These are phyloP conservation scores for Hylodesmum podocarpum DNA, from an alignment of 306 rosid genomes.

Conservation along the genomic window DNA sequence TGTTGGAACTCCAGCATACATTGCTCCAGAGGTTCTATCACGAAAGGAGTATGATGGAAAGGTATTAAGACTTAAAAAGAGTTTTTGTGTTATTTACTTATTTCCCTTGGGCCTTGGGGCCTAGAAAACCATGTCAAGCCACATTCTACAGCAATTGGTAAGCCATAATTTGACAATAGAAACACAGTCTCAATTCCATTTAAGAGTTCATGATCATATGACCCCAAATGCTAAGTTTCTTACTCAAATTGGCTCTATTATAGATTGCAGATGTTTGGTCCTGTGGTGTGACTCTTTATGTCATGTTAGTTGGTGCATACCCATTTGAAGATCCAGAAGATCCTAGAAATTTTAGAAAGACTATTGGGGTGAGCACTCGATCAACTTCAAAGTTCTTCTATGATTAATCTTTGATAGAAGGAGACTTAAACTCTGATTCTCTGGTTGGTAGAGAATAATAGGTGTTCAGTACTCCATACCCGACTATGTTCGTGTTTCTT, in stretches of 20 bases:
- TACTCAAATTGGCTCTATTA: conserved; percentile 29
- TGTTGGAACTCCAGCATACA: conserved; percentile 98
- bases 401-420: neutral
- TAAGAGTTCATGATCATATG: neutral
- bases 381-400: conserved; percentile 5
- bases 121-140: conserved; percentile 7
- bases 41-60: conserved; percentile 95
- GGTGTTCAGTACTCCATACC: conserved; percentile 90
- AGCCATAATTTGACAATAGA: conserved; percentile 8
- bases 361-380: conserved; percentile 69
- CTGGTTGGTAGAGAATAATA: conserved; percentile 73
- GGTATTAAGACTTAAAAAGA: too few relatives aligned
- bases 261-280: conserved; percentile 99
- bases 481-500: conserved; percentile 86
- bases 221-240: conserved; percentile 2
- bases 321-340: conserved; percentile 99
- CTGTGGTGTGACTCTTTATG: conserved; percentile 94
- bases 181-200: neutral
- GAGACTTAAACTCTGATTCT: conserved; percentile 19
- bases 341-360: conserved; percentile 93
- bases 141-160: neutral
- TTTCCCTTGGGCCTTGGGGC: too few relatives aligned
- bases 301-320: conserved; percentile 96
- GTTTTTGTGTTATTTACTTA: conserved; percentile 7
- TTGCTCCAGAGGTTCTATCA: conserved; percentile 92